A percentile compares a stretch with the other conserved stretches of the same genome.
These are phyloP conservation scores for Centaurea solstitialis DNA, from an alignment of 129 eudicot species.

Conservation along the genomic window DNA sequence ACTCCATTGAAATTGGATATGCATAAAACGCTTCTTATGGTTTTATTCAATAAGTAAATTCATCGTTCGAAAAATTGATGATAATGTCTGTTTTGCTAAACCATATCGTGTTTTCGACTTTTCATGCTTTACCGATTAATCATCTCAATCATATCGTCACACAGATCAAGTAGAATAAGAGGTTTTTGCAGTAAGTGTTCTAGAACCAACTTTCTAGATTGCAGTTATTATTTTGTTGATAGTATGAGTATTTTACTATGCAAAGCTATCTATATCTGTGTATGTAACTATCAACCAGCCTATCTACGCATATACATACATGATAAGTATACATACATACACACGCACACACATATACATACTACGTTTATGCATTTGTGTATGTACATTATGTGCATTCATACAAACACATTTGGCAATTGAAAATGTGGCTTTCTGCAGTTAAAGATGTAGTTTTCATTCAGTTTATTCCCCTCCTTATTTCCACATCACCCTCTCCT, in stretches of 20 bases:
- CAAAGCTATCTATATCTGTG: not conserved
- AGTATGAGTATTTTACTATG: slow-evolving; percentile 4
- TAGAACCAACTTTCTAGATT: slow-evolving; percentile 5
- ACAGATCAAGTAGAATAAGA: not conserved
- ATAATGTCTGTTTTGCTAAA: not conserved
- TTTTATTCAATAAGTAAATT: not conserved
- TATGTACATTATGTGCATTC: not conserved
- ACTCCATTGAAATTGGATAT: not conserved
- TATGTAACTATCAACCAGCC: not conserved
- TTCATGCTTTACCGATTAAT: slow-evolving; percentile 7
- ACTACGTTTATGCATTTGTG: not conserved
- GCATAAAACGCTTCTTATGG: not conserved
- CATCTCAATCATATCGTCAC: not conserved
- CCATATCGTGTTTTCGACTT: not conserved
- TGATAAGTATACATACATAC: too few species aligned
- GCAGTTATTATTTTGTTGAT: not conserved
- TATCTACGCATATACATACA: not conserved
- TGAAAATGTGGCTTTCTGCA: not conserved
- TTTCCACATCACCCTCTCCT: not conserved
- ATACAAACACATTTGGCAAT: not conserved
- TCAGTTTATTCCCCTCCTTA: not conserved
- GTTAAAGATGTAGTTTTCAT: not conserved
- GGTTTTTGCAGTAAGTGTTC: not conserved
- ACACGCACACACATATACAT: not conserved
- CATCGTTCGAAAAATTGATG: not conserved